Conservation (phyloP, 2,329 filamentous ascomycete species). For the Parafenestella ontariensis region DNA sequence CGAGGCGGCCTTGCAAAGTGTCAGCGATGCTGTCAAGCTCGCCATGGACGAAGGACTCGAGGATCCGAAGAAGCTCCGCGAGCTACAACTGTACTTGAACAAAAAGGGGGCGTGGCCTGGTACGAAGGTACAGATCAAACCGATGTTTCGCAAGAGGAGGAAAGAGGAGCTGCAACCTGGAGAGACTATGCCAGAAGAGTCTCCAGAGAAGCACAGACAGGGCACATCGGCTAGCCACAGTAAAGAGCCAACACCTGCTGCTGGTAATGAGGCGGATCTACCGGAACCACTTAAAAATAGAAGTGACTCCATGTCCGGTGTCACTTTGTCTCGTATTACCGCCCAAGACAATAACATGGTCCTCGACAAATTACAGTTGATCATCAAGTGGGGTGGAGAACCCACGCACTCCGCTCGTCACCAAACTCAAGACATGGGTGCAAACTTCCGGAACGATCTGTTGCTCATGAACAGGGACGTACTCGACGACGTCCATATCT, state of each 20-base stretch:
- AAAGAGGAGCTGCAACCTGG: slow-evolving; percentile 62
- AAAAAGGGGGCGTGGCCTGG: slow-evolving; percentile 95
- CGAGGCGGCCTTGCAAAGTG: slow-evolving; percentile 85
- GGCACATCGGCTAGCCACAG: slow-evolving; percentile 25
- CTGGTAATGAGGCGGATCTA: slow-evolving; percentile 17
- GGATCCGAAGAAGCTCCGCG: slow-evolving; percentile 83
- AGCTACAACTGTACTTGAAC: slow-evolving; percentile 83
- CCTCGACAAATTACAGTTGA: slow-evolving; percentile 93
- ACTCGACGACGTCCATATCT: slow-evolving; percentile 90
- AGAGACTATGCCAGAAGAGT: slow-evolving; percentile 37
- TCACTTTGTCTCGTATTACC: slow-evolving; percentile 92
- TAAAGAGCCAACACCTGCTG: slow-evolving; percentile 29
- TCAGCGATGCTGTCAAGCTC: slow-evolving; percentile 83
- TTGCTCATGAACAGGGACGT: slow-evolving; percentile 91
- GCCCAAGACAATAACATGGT: slow-evolving; percentile 92
- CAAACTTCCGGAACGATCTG: slow-evolving; percentile 95
- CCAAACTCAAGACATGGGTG: slow-evolving; percentile 91
- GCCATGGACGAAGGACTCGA: slow-evolving; percentile 82
- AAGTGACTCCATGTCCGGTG: slow-evolving; percentile 85
- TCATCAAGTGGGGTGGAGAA: slow-evolving; percentile 99
- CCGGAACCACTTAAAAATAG: slow-evolving; percentile 38
- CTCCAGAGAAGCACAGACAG: slow-evolving; percentile 33
- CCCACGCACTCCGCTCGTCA: slow-evolving; percentile 97
- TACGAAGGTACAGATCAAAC: slow-evolving; percentile 98
- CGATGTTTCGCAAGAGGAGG: slow-evolving; percentile 94